Evolutionary conservation across 352 stramenopile genomes (phyloP), one percentile per base, ranked within the genome.

Genomic region (Pythium graminicola): DNA sequence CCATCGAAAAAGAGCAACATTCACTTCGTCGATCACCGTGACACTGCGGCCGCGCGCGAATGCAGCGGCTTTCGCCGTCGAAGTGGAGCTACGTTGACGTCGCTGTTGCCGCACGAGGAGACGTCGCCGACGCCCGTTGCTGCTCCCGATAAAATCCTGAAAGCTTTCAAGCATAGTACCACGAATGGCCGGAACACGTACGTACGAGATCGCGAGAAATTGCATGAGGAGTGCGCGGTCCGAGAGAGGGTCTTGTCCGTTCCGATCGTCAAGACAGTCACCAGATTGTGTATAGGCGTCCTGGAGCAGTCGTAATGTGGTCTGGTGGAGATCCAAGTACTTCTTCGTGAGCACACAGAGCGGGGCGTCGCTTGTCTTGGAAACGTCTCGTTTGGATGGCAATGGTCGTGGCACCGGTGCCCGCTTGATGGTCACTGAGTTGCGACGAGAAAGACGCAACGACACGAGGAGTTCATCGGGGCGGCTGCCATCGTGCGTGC

Each of bases 261-360:
- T 22, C 32, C 60, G 8, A 11, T 57, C 42, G 20, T 67, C 32
- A 13, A 53, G 42, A 64, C 59, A 14, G 60, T 51, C 20, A 58
- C 50, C 16, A 54, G 57, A 13, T 70, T 50, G 14, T 67, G 39
- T 19, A 68, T 67, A 35, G 67, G 64, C 53, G 70, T 76, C 13
- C 59, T 65, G 62, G 10, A 67, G 28, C 1, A 73, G 73, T 33
- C 76, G 72, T n/a, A 89, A 50, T 32, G 78, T 85, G 24, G 60
- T 60, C 53, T 85, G 70, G 49, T 89, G 78, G 36, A 89, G 65
- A 46, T 79, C 67, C 39, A 89, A 50, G 31, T 76, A 85, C 14
- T 69, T 65, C 26, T 74, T 76, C 9, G 65, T 65, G 17, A 80
- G 59, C 48, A 75, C 49, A 48, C 78, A 89, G 1, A 86, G 62